Base-by-base conservation (phyloP, 2,329 filamentous ascomycete genomes). In the Talaromyces albobiverticillius region DNA sequence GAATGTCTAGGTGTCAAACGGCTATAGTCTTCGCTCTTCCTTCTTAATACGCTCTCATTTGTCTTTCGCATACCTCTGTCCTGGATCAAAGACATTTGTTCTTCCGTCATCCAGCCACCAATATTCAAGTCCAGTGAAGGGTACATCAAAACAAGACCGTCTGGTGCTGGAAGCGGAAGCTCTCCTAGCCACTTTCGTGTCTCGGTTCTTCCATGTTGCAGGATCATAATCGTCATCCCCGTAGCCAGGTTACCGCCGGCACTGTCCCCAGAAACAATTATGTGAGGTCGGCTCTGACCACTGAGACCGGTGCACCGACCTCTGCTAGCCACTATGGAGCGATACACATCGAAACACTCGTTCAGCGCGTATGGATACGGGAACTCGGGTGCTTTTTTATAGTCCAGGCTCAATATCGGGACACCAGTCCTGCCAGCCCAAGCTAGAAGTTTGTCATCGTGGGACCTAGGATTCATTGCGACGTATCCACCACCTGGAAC, bases 71-170 rank as follows among this genome's bases (percentile, higher is more conserved):
- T 85, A 55, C 85, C 82, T 10, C 90, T 85, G 59, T 96, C 92
- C 60, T 90, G 86, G 59, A 99, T 95, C 57, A 99, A 76, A 0
- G 90, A 85, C 90, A 97, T 95, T 68, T 99, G 92, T 70, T 97
- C 93, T 63, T 97, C 93, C 0, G 90, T 92, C 92, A 99, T 97
- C 94, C 94, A 99, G 70, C 92, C 96, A 34, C 90, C 90, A 60
- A 97, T 97, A 65, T 95, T 96, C 88, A 97, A 91, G 65, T 97
- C 94, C 56, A 99, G 76, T 0, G 87, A 86, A 0, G 94, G 94
- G 64, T 99, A 99, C 55, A 95, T 85, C 46, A 96, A 79, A 0
- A 97, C 80, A 7, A 97, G 72, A 0, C 91, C 93, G 50, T 89
- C 87, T 0, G 94, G 94, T 0, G 82, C 68, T 0, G 91, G 87